Conservation (phyloP, 83 land plant genomes). For the Picea abies region DNA sequence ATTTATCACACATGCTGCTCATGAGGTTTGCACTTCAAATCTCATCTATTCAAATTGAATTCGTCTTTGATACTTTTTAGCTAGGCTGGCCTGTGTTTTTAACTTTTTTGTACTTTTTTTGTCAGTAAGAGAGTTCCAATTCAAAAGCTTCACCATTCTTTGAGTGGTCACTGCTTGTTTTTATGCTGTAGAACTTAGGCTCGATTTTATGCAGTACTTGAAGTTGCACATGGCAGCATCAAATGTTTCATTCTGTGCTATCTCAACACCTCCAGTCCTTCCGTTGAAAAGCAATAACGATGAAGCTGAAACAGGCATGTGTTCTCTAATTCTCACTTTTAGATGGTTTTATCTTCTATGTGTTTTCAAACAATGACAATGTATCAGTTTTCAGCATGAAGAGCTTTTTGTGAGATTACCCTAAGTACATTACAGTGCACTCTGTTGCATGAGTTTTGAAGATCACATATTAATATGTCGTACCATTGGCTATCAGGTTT, state of each 20-base stretch:
- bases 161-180: slow-evolving; percentile 5
- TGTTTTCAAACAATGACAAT: neutral
- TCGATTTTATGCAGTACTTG: slow-evolving; percentile 43
- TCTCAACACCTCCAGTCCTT: slow-evolving; percentile 74
- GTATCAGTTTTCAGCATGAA: neutral
- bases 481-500: neutral
- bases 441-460: neutral
- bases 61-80: neutral
- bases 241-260: slow-evolving; percentile 39
- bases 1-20: slow-evolving; percentile 74
- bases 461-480: neutral
- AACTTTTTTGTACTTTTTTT: neutral
- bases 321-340: slow-evolving; percentile 1
- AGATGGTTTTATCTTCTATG: neutral
- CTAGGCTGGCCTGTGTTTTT: neutral
- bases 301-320: neutral
- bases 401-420: neutral
- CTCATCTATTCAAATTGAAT: slow-evolving; percentile 3
- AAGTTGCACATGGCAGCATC: slow-evolving; percentile 31
- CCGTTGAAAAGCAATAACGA: slow-evolving; percentile 13
- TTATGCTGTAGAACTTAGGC: slow-evolving; percentile 1
- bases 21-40: slow-evolving; percentile 44
- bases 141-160: neutral
- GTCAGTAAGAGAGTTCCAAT: neutral
- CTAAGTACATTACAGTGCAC: neutral